These are phyloP conservation scores for Pisolithus marmoratus DNA, from an alignment of 768 basidiomycete genomes.

Conservation along the genomic window DNA sequence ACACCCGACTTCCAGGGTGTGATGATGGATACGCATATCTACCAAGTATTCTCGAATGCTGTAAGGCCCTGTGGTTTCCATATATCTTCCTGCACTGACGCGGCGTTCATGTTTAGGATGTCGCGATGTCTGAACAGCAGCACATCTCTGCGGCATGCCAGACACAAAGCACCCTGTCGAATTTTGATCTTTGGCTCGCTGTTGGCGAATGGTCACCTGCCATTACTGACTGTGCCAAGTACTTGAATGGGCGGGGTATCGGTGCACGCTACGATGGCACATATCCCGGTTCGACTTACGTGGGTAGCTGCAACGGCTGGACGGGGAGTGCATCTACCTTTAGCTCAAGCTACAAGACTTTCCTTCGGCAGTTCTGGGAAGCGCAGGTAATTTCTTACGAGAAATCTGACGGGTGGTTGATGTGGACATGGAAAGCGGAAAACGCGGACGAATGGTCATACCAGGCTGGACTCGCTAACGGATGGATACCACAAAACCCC, in stretches of 20 bases:
- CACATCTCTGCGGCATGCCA: conserved; percentile 62
- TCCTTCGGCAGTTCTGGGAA: conserved; percentile 79
- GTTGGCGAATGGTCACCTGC: conserved; percentile 89
- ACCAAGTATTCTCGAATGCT: conserved; percentile 62
- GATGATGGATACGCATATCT: conserved; percentile 75
- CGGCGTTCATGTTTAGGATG: conserved; percentile 29
- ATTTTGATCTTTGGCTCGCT: conserved; percentile 68
- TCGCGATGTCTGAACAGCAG: conserved; percentile 40
- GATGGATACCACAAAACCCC: conserved; percentile 76
- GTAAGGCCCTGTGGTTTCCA: conserved; percentile 33
- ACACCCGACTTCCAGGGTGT: conserved; percentile 55
- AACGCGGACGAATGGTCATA: conserved; percentile 88
- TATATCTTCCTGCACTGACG: background rate
- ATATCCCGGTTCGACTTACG: conserved; percentile 52
- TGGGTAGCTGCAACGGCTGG: conserved; percentile 69
- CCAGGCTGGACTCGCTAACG: conserved; percentile 68
- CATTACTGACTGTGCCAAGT: conserved; percentile 56
- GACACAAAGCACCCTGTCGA: conserved; percentile 37
- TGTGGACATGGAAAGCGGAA: conserved; percentile 86
- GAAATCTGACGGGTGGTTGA: conserved; percentile 66
- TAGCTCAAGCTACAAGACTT: conserved; percentile 72
- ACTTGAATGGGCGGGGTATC: conserved; percentile 73
- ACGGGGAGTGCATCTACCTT: conserved; percentile 75
- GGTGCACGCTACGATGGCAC: conserved; percentile 64
- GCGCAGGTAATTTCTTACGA: conserved; percentile 76